These are phyloP conservation scores for Aspergillus ochraceoroseus DNA, from an alignment of 2,329 filamentous ascomycete genomes.

Conservation along the genomic window DNA sequence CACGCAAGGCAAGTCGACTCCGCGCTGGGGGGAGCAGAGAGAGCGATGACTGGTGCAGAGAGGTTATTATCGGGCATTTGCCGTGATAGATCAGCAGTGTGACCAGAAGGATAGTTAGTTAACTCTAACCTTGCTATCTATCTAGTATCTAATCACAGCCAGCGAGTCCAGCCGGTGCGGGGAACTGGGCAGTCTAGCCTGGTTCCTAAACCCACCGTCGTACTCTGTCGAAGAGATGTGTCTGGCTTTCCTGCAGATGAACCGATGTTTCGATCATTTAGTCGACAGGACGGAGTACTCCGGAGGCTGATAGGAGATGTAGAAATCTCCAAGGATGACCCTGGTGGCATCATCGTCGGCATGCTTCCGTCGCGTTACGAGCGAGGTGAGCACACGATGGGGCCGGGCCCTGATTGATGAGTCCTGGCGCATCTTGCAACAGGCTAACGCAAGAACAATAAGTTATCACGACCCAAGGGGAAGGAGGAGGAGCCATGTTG, in stretches of 20 bases:
- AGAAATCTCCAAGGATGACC: too few species aligned
- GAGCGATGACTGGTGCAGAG: conserved; percentile 1
- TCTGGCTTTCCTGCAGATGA: conserved; percentile 1
- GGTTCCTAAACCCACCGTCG: conserved; percentile 4
- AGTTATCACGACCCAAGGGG: too few species aligned
- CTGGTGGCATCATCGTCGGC: neutral
- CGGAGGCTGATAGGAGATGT: too few species aligned
- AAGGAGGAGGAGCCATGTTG: too few species aligned
- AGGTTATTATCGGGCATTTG: too few species aligned
- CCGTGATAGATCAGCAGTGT: neutral
- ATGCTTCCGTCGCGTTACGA: too few species aligned
- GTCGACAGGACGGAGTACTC: too few species aligned
- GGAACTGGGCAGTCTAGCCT: conserved; percentile 10
- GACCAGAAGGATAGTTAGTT: conserved; percentile 1
- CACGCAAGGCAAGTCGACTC: conserved; percentile 1
- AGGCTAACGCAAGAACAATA: conserved; percentile 5
- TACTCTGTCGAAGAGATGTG: neutral
- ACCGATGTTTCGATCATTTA: conserved; percentile 6
- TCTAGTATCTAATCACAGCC: neutral
- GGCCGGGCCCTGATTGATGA: too few species aligned
- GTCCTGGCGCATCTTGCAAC: neutral
- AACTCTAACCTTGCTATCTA: conserved; percentile 4
- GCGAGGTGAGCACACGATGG: too few species aligned
- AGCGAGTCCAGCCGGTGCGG: conserved; percentile 8
- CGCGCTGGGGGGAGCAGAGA: neutral